phyloP scores from a whole-genome alignment of 2,329 filamentous ascomycete species.

The Aspergillus brunneoviolaceus region DNA sequence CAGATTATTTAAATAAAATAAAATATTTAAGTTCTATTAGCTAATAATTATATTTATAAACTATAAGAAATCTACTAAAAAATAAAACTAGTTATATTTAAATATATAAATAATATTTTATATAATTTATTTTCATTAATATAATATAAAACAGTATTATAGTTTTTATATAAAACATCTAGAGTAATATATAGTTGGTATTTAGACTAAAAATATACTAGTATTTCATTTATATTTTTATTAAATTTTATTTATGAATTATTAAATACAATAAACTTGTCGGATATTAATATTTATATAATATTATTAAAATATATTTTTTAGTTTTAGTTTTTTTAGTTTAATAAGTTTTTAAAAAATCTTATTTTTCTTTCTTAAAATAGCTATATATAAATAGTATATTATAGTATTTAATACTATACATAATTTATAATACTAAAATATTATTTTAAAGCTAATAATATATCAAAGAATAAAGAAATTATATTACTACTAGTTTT shows the following conservation, averaged over 20 bases:
- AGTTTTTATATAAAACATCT: neutral
- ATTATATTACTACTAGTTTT: neutral
- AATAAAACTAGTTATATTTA: neutral
- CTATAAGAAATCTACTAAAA: neutral
- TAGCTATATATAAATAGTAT: neutral
- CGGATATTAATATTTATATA: neutral
- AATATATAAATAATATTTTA: neutral
- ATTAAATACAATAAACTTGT: neutral
- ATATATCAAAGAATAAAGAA: neutral
- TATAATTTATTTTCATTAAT: no score
- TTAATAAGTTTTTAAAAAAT: neutral
- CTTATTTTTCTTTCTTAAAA: neutral
- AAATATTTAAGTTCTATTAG: neutral
- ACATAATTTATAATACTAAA: neutral
- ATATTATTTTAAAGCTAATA: neutral
- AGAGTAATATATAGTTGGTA: neutral
- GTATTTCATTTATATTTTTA: neutral
- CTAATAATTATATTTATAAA: neutral
- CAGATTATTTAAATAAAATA: neutral
- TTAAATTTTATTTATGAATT: neutral
- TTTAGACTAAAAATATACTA: neutral
- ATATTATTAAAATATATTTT: neutral
- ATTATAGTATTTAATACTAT: neutral
- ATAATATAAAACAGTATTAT: neutral
- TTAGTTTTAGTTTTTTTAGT: neutral